A percentile compares a stretch with the other conserved stretches of the same genome.
Evolutionary conservation across 768 basidiomycete genomes (phyloP).

Genomic region (Pleurotus giganteus): DNA sequence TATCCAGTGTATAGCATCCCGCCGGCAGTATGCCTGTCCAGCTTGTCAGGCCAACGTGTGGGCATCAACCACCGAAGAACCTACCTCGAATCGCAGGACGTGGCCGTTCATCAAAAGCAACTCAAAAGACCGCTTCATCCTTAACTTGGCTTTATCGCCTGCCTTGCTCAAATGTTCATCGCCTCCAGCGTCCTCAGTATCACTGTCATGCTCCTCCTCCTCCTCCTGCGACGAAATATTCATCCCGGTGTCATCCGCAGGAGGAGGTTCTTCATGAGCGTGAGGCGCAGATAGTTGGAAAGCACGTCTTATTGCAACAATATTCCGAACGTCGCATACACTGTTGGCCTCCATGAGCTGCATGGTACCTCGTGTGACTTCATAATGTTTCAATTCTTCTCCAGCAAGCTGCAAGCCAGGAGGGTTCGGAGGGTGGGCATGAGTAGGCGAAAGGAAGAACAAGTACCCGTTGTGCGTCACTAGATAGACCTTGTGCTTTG

Average conservation of each 20-base stretch:
- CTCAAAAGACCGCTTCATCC: constrained; percentile 74
- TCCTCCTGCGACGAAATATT: constrained; percentile 31
- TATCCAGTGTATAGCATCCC: constrained; percentile 83
- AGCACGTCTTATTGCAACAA: constrained; percentile 64
- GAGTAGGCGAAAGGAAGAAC: constrained; percentile 51
- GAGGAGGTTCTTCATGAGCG: constrained; percentile 31
- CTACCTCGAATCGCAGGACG: constrained; percentile 77
- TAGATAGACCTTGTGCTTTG: constrained; percentile 64
- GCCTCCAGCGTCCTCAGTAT: constrained; percentile 67
- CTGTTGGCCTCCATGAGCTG: constrained; percentile 68
- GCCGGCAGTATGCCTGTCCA: constrained; percentile 59
- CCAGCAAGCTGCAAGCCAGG: constrained; percentile 45
- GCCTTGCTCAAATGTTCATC: constrained; percentile 45
- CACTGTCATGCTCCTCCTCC: constrained; percentile 41
- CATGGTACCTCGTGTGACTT: constrained; percentile 58
- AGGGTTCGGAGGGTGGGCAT: constrained; percentile 68
- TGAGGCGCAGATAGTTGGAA: constrained; percentile 42
- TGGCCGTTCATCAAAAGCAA: constrained; percentile 66
- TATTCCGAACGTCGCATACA: constrained; percentile 69
- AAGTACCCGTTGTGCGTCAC: constrained; percentile 71
- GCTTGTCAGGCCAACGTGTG: not conserved
- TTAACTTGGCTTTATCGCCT: constrained; percentile 42
- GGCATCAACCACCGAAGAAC: constrained; percentile 16
- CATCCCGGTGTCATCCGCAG: constrained; percentile 30
- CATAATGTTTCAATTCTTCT: constrained; percentile 42